Percentiles rank a stretch among this genome's conserved stretches.
Evolutionary conservation across 306 rosid species (phyloP).

Genomic region (Trifolium dubium): DNA sequence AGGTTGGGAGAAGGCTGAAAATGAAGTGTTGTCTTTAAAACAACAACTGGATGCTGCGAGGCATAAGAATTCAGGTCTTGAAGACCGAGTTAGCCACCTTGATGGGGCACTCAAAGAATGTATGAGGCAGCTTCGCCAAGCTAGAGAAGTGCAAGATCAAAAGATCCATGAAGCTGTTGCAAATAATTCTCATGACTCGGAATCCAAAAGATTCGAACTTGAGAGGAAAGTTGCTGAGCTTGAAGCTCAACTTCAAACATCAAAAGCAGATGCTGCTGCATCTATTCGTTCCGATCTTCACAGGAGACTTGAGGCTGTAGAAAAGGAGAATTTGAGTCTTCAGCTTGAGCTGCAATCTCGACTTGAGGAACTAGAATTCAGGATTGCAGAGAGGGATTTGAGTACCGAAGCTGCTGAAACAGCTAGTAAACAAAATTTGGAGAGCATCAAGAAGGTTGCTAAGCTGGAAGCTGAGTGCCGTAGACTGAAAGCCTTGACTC

Average conservation of each 20-base stretch:
- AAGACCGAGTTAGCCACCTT: slow-evolving; percentile 79
- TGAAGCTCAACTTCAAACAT: slow-evolving; percentile 60
- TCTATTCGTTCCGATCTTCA: slow-evolving; percentile 51
- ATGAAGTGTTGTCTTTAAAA: slow-evolving; percentile 57
- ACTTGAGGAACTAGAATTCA: slow-evolving; percentile 61
- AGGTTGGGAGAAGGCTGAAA: slow-evolving; percentile 95
- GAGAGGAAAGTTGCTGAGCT: slow-evolving; percentile 62
- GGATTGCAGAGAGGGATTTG: slow-evolving; percentile 70
- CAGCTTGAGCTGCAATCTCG: slow-evolving; percentile 63
- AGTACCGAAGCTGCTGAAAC: slow-evolving; percentile 78
- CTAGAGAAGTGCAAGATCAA: slow-evolving; percentile 73
- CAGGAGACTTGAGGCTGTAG: slow-evolving; percentile 52
- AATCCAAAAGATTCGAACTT: slow-evolving; percentile 58
- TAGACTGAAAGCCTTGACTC: slow-evolving; percentile 57
- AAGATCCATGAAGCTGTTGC: slow-evolving; percentile 56
- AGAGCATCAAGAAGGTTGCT: slow-evolving; percentile 66
- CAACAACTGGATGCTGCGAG: slow-evolving; percentile 69
- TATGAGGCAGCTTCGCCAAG: slow-evolving; percentile 79
- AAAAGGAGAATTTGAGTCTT: slow-evolving; percentile 63
- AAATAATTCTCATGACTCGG: slow-evolving; percentile 62
- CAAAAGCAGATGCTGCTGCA: slow-evolving; percentile 59
- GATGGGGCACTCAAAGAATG: slow-evolving; percentile 90
- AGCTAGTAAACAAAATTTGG: slow-evolving; percentile 79
- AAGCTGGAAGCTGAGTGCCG: slow-evolving; percentile 85
- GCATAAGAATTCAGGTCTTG: slow-evolving; percentile 64